phyloP scores from a whole-genome alignment of 139 green algal species.

The Nannochloris sp. region DNA sequence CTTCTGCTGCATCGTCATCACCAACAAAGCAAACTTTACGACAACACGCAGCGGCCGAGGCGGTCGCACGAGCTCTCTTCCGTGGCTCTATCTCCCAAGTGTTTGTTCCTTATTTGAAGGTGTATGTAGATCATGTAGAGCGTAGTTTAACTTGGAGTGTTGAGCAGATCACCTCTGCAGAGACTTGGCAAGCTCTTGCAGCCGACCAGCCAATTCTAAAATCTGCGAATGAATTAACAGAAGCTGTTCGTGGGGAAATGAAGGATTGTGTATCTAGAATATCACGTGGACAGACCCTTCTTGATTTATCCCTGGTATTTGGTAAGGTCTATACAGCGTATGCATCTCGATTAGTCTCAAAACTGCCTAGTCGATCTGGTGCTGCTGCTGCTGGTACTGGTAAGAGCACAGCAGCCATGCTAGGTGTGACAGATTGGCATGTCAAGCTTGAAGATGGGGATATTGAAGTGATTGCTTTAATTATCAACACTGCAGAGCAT shows the following conservation, averaged over 20 bases:
- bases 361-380: conserved; percentile 52
- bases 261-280: conserved; percentile 15
- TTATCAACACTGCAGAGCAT: conserved; percentile 91
- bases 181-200: conserved; percentile 72
- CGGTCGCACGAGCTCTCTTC: conserved; percentile 52
- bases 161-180: conserved; percentile 62
- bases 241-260: conserved; percentile 64
- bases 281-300: conserved; percentile 57
- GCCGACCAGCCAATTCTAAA: conserved; percentile 45
- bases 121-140: conserved; percentile 74
- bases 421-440: conserved; percentile 56
- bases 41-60: conserved; percentile 23
- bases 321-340: conserved; percentile 67
- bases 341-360: conserved; percentile 53
- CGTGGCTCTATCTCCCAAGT: conserved; percentile 59
- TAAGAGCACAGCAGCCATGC: no score
- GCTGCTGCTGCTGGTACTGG: conserved; percentile 10
- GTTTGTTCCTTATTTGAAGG: conserved; percentile 67
- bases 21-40: background rate
- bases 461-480: conserved; percentile 58
- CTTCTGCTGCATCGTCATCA: background rate
- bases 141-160: conserved; percentile 57
- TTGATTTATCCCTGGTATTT: conserved; percentile 52
- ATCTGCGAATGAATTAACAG: conserved; percentile 65
- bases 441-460: conserved; percentile 38